Conservation (phyloP, 2,329 filamentous ascomycete species). For the Dothiorella sarmentorum region DNA sequence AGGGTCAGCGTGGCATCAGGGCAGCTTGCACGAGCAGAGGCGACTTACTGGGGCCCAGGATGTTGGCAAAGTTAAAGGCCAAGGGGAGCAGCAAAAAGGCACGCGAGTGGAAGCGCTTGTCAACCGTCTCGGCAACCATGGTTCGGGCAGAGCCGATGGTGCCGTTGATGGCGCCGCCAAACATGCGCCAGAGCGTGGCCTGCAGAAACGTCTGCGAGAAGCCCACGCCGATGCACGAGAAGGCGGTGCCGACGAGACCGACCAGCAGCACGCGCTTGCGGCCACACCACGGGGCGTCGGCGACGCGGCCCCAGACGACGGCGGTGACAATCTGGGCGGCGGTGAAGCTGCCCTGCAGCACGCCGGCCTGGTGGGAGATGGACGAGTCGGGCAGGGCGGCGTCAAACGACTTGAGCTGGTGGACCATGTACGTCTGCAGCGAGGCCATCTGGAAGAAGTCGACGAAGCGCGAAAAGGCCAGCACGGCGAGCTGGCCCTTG, state of each 20-base stretch:
- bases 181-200: slow-evolving; percentile 39
- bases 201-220: slow-evolving; percentile 40
- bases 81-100: slow-evolving; percentile 40
- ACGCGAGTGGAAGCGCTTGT: slow-evolving; percentile 40
- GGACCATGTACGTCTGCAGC: slow-evolving; percentile 44
- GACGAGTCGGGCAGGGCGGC: slow-evolving; percentile 45
- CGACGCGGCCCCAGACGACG: slow-evolving; percentile 41
- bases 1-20: neutral
- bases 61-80: slow-evolving; percentile 42
- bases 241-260: slow-evolving; percentile 38
- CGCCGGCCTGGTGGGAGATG: slow-evolving; percentile 42
- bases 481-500: slow-evolving; percentile 40
- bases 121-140: slow-evolving; percentile 41
- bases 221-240: slow-evolving; percentile 39
- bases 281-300: slow-evolving; percentile 44
- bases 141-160: slow-evolving; percentile 41
- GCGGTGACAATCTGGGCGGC: slow-evolving; percentile 42
- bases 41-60: slow-evolving; percentile 34
- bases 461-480: slow-evolving; percentile 40
- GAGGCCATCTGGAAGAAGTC: slow-evolving; percentile 46
- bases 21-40: neutral
- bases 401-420: slow-evolving; percentile 43
- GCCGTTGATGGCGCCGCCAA: slow-evolving; percentile 41
- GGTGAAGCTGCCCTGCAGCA: slow-evolving; percentile 42
- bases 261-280: slow-evolving; percentile 40